phyloP scores from a whole-genome alignment of 306 rosid species.

The Rosa chinensis region DNA sequence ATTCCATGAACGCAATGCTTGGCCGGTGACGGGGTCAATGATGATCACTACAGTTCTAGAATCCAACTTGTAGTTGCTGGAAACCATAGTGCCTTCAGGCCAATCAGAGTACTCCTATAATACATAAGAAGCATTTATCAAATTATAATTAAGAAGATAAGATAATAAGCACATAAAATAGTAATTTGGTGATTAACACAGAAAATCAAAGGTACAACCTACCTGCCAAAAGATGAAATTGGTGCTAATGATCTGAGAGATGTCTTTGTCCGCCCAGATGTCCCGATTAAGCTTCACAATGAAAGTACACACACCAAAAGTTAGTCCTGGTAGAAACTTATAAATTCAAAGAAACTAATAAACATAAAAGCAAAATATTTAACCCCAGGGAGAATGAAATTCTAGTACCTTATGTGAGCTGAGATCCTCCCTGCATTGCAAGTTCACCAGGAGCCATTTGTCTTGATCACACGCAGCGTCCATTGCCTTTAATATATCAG shows the following conservation, averaged over 20 bases:
- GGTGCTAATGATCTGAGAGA: slow-evolving; percentile 78
- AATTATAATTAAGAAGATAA: not conserved
- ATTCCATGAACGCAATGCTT: slow-evolving; percentile 73
- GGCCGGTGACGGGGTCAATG: slow-evolving; percentile 93
- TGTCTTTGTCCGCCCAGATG: slow-evolving; percentile 89
- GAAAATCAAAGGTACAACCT: not conserved
- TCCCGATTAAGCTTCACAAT: slow-evolving; percentile 83
- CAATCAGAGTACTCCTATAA: slow-evolving; percentile 79
- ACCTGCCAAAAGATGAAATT: slow-evolving; percentile 98
- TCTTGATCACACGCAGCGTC: slow-evolving; percentile 59
- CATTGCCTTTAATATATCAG: slow-evolving; percentile 58
- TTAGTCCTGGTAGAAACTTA: not conserved
- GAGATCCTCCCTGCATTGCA: slow-evolving; percentile 85
- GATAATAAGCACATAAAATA: not conserved
- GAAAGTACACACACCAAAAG: slow-evolving; percentile 9
- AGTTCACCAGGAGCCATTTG: slow-evolving; percentile 84
- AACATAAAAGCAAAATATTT: not conserved
- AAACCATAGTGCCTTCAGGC: slow-evolving; percentile 79
- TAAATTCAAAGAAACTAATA: not conserved
- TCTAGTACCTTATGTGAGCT: slow-evolving; percentile 79
- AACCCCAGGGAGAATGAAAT: not conserved
- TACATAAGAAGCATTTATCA: not conserved
- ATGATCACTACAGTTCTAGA: slow-evolving; percentile 80
- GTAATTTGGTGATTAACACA: not conserved
- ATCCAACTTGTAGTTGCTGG: slow-evolving; percentile 73